Conservation (phyloP, 768 basidiomycete genomes). For the Boletus vermiculosoides region DNA sequence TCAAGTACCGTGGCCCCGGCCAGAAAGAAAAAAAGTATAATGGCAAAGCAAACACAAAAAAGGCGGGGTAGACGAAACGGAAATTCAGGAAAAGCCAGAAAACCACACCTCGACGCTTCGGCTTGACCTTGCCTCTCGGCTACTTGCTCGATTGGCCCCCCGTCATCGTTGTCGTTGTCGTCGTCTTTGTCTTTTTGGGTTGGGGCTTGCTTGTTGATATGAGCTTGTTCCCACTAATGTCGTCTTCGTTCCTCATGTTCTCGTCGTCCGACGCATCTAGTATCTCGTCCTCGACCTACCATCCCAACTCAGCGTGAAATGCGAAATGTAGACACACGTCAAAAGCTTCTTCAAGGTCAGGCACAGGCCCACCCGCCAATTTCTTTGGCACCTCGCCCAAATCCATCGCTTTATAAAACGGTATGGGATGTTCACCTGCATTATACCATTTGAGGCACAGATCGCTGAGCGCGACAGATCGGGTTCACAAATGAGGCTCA, state of each 20-base stretch:
- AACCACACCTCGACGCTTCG: constrained; percentile 11
- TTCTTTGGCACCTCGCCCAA: constrained; percentile 81
- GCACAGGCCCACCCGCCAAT: constrained; percentile 67
- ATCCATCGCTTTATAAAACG: constrained; percentile 88
- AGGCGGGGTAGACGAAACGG: too few relatives aligned
- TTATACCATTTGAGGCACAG: constrained; percentile 67
- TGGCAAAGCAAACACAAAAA: too few relatives aligned
- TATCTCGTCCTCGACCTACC: constrained; percentile 45
- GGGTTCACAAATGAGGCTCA: constrained; percentile 36
- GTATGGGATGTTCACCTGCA: constrained; percentile 82
- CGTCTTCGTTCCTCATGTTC: constrained; percentile 22
- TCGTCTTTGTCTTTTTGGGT: constrained; percentile 23
- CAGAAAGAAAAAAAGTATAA: too few relatives aligned
- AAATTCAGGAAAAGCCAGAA: too few relatives aligned
- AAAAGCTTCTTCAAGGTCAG: constrained; percentile 91
- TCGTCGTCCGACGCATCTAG: constrained; percentile 52
- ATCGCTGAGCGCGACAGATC: too few relatives aligned
- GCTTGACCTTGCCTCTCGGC: constrained; percentile 17
- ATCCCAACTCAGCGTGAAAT: neutral
- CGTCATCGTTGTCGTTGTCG: neutral
- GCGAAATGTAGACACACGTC: constrained; percentile 47
- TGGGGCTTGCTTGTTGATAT: constrained; percentile 54
- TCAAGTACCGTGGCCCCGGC: too few relatives aligned
- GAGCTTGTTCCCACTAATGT: constrained; percentile 52
- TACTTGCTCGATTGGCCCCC: constrained; percentile 14